Conservation (phyloP, 2,329 filamentous ascomycete species). For the Microdochium trichocladiopsis region DNA sequence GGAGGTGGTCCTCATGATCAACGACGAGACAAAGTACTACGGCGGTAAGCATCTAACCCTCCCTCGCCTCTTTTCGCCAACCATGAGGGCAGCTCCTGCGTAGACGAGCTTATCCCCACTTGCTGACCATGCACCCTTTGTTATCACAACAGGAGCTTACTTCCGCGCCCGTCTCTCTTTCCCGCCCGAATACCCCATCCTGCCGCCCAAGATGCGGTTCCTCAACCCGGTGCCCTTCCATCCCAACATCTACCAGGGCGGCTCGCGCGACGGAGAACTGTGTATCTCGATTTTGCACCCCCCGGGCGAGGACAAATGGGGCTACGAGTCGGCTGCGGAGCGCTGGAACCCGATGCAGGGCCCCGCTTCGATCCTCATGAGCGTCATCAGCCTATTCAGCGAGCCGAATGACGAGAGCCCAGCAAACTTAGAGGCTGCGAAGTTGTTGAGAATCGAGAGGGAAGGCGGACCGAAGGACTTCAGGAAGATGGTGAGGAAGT, state of each 20-base stretch:
- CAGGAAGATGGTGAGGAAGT: constrained; percentile 67
- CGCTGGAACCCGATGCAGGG: constrained; percentile 94
- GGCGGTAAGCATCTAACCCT: constrained; percentile 55
- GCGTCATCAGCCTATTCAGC: constrained; percentile 85
- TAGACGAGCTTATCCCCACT: too few relatives aligned
- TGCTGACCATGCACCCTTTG: too few relatives aligned
- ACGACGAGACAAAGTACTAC: constrained; percentile 87
- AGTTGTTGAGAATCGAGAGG: constrained; percentile 75
- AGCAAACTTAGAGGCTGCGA: constrained; percentile 74
- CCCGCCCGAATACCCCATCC: constrained; percentile 76
- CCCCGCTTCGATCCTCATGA: constrained; percentile 87
- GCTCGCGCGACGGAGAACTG: constrained; percentile 55
- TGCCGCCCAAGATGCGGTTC: constrained; percentile 86
- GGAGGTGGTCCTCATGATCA: constrained; percentile 99
- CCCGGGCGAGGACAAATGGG: constrained; percentile 87
- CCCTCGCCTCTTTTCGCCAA: neutral
- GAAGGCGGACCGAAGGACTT: constrained; percentile 62
- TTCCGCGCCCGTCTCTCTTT: constrained; percentile 84
- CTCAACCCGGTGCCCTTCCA: constrained; percentile 79
- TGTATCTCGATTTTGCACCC: constrained; percentile 98
- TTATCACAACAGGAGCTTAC: constrained; percentile 62
- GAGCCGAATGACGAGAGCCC: constrained; percentile 94
- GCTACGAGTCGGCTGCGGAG: constrained; percentile 85
- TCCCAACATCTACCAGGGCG: constrained; percentile 80
- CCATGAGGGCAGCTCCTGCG: too few relatives aligned